These are phyloP conservation scores for Umbelopsis isabellina DNA, from an alignment of 192 early-diverging fungal genomes.

Conservation along the genomic window DNA sequence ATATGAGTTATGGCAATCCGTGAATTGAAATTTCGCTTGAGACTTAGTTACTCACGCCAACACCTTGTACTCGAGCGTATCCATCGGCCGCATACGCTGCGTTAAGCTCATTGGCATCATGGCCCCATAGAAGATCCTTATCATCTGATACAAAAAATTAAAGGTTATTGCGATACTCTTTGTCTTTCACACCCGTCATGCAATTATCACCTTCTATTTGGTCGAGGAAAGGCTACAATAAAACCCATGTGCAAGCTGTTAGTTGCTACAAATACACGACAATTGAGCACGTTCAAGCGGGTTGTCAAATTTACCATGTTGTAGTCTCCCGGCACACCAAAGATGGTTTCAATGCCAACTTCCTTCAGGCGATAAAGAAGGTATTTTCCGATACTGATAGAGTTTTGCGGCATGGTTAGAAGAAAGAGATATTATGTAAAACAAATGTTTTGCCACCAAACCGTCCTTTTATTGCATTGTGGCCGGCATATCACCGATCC, in stretches of 20 bases:
- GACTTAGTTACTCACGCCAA: slow-evolving; percentile 30
- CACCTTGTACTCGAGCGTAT: slow-evolving; percentile 48
- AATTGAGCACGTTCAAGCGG: background rate
- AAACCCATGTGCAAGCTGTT: too few relatives aligned
- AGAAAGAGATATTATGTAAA: background rate
- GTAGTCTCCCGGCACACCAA: slow-evolving; percentile 53
- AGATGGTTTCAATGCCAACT: slow-evolving; percentile 45
- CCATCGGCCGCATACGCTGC: slow-evolving; percentile 53
- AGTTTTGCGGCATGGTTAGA: slow-evolving; percentile 2
- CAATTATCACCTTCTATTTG: slow-evolving; percentile 26
- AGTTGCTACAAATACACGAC: background rate
- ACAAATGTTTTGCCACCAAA: too few relatives aligned
- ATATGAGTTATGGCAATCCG: too few relatives aligned
- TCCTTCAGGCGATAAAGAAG: slow-evolving; percentile 48
- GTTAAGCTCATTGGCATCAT: slow-evolving; percentile 49
- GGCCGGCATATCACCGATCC: too few relatives aligned
- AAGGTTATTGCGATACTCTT: background rate
- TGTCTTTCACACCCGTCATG: background rate
- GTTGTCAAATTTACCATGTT: slow-evolving; percentile 43
- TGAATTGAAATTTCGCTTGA: too few relatives aligned
- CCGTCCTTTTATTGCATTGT: too few relatives aligned
- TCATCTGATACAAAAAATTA: slow-evolving; percentile 25
- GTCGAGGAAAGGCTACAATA: slow-evolving; percentile 29
- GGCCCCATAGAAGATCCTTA: slow-evolving; percentile 45
- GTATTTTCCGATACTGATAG: slow-evolving; percentile 40